Conservation (phyloP, 1,284 basidiomycete genomes). For the Lentinula novae-zelandiae region DNA sequence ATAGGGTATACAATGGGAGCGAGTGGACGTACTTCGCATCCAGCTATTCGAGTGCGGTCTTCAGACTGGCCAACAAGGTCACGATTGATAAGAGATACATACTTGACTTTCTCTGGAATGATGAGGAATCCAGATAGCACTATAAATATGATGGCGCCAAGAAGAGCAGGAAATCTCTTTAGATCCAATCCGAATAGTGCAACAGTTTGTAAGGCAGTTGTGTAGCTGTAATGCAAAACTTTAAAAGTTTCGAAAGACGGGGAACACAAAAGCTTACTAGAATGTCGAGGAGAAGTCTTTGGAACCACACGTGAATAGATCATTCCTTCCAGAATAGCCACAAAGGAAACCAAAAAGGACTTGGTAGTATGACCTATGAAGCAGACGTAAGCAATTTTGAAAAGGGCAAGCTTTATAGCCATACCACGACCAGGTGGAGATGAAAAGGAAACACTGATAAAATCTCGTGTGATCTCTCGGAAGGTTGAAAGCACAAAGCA, state of each 20-base stretch:
- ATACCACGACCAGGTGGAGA: slow-evolving; percentile 52
- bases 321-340: slow-evolving; percentile 34
- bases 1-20: not conserved
- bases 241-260: not conserved
- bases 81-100: not conserved
- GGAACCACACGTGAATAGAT: slow-evolving; percentile 34
- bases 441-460: slow-evolving; percentile 49
- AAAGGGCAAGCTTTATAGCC: slow-evolving; percentile 12
- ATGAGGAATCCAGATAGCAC: slow-evolving; percentile 41
- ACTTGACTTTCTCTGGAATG: slow-evolving; percentile 30
- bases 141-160: slow-evolving; percentile 47
- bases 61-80: not conserved
- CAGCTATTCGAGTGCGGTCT: slow-evolving; percentile 21
- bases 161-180: slow-evolving; percentile 50
- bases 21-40: slow-evolving; percentile 34
- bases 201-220: slow-evolving; percentile 62
- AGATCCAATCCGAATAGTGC: slow-evolving; percentile 64
- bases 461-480: slow-evolving; percentile 42
- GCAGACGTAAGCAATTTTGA: not conserved
- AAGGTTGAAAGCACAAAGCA: slow-evolving; percentile 52
- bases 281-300: slow-evolving; percentile 55
- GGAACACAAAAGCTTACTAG: slow-evolving; percentile 37
- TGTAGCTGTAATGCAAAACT: slow-evolving; percentile 37
- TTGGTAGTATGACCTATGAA: slow-evolving; percentile 33
- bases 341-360: slow-evolving; percentile 36